A percentile compares a stretch with the other conserved stretches of the same genome.
These are phyloP conservation scores for Paracorniculantispora psalliotae DNA, from an alignment of 2,329 filamentous ascomycete species.

Conservation along the genomic window DNA sequence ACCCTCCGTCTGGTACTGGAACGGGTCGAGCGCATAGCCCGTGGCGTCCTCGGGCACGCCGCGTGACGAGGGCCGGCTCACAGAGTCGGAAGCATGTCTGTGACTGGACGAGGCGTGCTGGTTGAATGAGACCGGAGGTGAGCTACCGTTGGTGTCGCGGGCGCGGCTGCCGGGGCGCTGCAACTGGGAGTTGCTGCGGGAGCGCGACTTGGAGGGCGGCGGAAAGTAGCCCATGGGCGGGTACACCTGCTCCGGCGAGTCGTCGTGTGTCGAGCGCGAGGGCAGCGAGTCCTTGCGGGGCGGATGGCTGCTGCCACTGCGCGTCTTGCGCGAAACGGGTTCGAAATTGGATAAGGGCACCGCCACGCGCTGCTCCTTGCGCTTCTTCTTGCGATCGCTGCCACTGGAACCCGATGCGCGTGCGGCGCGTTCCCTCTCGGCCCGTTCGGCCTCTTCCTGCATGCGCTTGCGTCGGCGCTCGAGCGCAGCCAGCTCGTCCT, in stretches of 20 bases:
- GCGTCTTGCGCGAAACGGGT: slow-evolving; percentile 34
- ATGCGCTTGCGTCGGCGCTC: slow-evolving; percentile 62
- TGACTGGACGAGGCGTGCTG: slow-evolving; percentile 34
- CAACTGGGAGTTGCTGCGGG: slow-evolving; percentile 37
- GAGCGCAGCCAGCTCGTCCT: slow-evolving; percentile 75
- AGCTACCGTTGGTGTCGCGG: slow-evolving; percentile 28
- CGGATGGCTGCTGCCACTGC: slow-evolving; percentile 15
- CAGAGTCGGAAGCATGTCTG: slow-evolving; percentile 43
- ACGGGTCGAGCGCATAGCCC: slow-evolving; percentile 38
- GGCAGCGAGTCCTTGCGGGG: slow-evolving; percentile 32
- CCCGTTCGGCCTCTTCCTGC: slow-evolving; percentile 37
- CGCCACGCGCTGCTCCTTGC: slow-evolving; percentile 44
- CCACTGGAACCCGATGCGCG: slow-evolving; percentile 21
- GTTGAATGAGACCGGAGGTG: slow-evolving; percentile 42
- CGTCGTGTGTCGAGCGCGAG: slow-evolving; percentile 32
- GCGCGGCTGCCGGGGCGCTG: slow-evolving; percentile 29
- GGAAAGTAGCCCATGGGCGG: slow-evolving; percentile 50
- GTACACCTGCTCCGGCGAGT: slow-evolving; percentile 22
- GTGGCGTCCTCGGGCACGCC: slow-evolving; percentile 30
- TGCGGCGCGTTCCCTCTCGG: slow-evolving; percentile 8
- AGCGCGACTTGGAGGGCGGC: slow-evolving; percentile 40
- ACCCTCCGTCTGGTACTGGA: slow-evolving; percentile 47
- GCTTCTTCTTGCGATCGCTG: slow-evolving; percentile 34
- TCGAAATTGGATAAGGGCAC: slow-evolving; percentile 51
- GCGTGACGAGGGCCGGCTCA: slow-evolving; percentile 28